Evolutionary conservation across 2,329 filamentous ascomycete genomes (phyloP).

Genomic region (Leptographium galeiforme): DNA sequence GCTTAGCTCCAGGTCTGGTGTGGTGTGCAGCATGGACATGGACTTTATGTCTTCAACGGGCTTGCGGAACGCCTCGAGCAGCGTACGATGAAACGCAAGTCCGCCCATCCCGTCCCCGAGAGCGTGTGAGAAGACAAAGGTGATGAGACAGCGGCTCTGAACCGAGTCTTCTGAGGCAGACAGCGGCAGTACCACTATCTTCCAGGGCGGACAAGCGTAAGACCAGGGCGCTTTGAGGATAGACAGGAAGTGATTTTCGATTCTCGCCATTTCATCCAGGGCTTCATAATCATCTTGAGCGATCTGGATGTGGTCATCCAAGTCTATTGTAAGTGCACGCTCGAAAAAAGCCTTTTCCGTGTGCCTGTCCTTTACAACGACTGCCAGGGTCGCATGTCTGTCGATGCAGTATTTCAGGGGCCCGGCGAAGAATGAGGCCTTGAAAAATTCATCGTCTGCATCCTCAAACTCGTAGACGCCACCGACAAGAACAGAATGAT

Average conservation of each 20-base stretch:
- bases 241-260: not conserved
- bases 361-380: not conserved
- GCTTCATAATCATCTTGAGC: not conserved
- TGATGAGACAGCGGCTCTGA: not conserved
- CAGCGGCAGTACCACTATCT: not conserved
- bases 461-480: not conserved
- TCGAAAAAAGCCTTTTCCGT: not conserved
- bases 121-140: not conserved
- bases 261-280: not conserved
- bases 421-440: not conserved
- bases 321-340: not conserved
- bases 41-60: not conserved
- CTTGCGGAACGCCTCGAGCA: not conserved
- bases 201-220: not conserved
- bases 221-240: not conserved
- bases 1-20: not conserved
- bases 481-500: not conserved
- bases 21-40: not conserved
- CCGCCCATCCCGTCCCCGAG: not conserved
- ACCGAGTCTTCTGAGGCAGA: not conserved
- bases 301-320: not conserved
- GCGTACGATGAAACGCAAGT: not conserved
- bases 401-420: not conserved
- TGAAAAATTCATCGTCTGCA: not conserved
- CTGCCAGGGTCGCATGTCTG: not conserved